These are phyloP conservation scores for Penicillium digitatum DNA, from an alignment of 2,329 filamentous ascomycete species.

Conservation along the genomic window DNA sequence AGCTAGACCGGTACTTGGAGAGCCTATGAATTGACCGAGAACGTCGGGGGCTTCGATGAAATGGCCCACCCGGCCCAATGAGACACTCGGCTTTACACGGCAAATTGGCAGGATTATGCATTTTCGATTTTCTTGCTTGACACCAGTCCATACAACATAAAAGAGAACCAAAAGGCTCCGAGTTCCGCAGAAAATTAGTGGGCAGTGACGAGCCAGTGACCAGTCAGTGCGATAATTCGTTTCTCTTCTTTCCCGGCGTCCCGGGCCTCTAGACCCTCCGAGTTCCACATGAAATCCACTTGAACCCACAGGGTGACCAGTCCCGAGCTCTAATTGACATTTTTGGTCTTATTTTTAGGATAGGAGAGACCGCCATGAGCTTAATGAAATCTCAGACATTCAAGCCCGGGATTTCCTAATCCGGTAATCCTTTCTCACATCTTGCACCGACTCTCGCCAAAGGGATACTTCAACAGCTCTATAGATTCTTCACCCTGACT, in stretches of 20 bases:
- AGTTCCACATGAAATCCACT: conserved; percentile 5
- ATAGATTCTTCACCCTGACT: background rate
- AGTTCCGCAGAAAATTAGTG: background rate
- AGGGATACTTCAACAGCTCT: background rate
- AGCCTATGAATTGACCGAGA: conserved; percentile 15
- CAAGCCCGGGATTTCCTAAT: conserved; percentile 16
- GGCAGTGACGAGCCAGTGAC: background rate
- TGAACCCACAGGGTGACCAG: background rate
- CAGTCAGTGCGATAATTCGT: background rate
- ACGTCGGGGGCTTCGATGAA: conserved; percentile 17
- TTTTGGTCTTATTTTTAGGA: conserved; percentile 9
- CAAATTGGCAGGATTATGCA: background rate
- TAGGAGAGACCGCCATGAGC: conserved; percentile 1
- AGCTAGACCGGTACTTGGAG: conserved; percentile 10
- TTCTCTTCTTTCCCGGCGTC: conserved; percentile 6
- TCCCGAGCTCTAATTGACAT: background rate
- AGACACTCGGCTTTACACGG: background rate
- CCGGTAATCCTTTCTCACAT: conserved; percentile 8
- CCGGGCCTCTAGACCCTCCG: conserved; percentile 1
- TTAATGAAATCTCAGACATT: conserved; percentile 5
- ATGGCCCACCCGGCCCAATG: conserved; percentile 1
- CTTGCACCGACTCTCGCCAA: background rate
- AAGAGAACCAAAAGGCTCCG: background rate
- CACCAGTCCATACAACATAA: background rate
- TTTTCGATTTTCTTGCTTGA: background rate